Evolutionary conservation across 106 monocot species (phyloP).

Genomic region (Allium fistulosum): DNA sequence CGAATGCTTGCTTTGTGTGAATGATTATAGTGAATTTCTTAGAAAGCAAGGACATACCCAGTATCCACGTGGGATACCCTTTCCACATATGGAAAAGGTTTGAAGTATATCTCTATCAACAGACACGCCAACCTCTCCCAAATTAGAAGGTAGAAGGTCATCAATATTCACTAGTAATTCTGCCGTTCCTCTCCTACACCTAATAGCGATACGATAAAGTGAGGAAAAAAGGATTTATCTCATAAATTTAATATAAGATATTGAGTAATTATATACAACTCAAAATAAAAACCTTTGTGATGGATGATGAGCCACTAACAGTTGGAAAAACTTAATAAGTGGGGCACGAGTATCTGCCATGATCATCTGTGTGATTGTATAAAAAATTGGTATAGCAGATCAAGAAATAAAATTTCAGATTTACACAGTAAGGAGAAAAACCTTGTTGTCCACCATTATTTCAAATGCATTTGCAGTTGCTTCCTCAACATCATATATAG

Average conservation of each 20-base stretch:
- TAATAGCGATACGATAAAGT: constrained; percentile 22
- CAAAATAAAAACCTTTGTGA: constrained; percentile 57
- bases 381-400: too few relatives aligned
- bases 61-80: constrained; percentile 90
- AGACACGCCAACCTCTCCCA: constrained; percentile 13
- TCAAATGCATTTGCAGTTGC: constrained; percentile 73
- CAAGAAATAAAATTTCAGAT: too few relatives aligned
- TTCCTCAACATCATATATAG: constrained; percentile 96
- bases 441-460: constrained; percentile 84
- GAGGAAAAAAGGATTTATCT: neutral
- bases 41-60: constrained; percentile 47
- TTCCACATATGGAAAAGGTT: constrained; percentile 64
- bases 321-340: constrained; percentile 87
- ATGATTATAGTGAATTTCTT: neutral
- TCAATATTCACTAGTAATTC: constrained; percentile 81
- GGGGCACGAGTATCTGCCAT: constrained; percentile 57
- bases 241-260: neutral
- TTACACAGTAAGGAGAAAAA: constrained; percentile 8
- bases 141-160: constrained; percentile 57
- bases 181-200: constrained; percentile 84
- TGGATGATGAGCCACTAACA: constrained; percentile 91
- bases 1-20: too few relatives aligned
- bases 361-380: constrained; percentile 56
- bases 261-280: neutral
- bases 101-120: constrained; percentile 20